These are phyloP conservation scores for Podosphaera fusca DNA, from an alignment of 2,329 filamentous ascomycete species.

Conservation along the genomic window DNA sequence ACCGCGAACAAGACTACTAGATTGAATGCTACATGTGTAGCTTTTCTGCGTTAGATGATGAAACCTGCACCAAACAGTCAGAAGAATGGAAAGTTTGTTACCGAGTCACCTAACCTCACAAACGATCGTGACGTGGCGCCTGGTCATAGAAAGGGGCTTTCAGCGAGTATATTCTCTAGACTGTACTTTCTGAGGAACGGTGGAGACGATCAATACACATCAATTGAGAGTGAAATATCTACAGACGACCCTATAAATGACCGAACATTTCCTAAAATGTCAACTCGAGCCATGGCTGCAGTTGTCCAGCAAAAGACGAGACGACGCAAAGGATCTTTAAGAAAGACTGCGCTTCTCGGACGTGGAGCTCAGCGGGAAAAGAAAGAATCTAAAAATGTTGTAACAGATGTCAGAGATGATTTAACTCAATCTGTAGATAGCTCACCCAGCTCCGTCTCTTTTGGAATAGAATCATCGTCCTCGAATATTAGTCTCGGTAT, in stretches of 20 bases:
- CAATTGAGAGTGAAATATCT: constrained; percentile 1
- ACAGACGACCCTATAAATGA: neutral
- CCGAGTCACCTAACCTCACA: neutral
- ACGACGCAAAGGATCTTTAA: constrained; percentile 59
- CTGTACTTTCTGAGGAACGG: constrained; percentile 42
- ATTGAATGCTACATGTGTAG: too few relatives aligned
- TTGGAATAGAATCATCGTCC: constrained; percentile 16
- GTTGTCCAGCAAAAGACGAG: constrained; percentile 28
- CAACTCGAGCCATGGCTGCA: constrained; percentile 15
- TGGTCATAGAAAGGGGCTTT: constrained; percentile 14
- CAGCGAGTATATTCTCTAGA: constrained; percentile 40
- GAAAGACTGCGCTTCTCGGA: constrained; percentile 67
- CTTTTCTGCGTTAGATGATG: neutral
- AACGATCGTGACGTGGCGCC: constrained; percentile 19
- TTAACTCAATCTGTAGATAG: constrained; percentile 3
- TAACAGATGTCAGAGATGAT: constrained; percentile 14
- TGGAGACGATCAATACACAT: constrained; percentile 15
- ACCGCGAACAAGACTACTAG: too few relatives aligned
- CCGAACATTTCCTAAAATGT: constrained; percentile 9
- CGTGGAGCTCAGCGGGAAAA: constrained; percentile 41
- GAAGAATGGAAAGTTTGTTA: neutral
- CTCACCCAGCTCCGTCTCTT: constrained; percentile 6
- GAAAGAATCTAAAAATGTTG: constrained; percentile 23
- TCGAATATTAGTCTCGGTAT: constrained; percentile 17
- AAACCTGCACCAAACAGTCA: neutral